Base-by-base conservation (phyloP, 225 moss, liverwort and hornwort species). In the Bryum argenteum region DNA sequence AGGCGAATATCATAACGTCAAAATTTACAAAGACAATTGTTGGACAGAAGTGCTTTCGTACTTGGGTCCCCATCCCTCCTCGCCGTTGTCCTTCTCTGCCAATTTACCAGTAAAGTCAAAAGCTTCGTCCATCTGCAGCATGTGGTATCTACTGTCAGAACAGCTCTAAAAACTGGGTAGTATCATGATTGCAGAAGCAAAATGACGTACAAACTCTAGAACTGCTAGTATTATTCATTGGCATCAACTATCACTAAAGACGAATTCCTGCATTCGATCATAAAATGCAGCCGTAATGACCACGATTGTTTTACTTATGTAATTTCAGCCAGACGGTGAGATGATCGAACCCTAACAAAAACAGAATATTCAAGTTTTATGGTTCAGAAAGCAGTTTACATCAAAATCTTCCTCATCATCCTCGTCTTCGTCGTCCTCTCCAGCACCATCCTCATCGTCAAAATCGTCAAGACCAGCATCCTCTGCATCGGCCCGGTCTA, bases 401-500 rank as follows among this genome's bases (percentile, higher is more conserved):
- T 88, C 90, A 65, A 77, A 86, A 48, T 89, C 93, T 44, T 88
- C 93, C 15, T 75, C 83, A 70, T 83, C 87, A 28, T 45, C 83
- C 41, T 78, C 88, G 42, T 82, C 93, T 13, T 76, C 85, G 15
- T 80, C 79, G 28, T 77, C 89, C 9, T 45, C 89, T 53, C 54
- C 86, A 26, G 58, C 84, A 58, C 77, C 77, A 14, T 78, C n/a
- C n/a, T n/a, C 83, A 28, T 67, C 79, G 5, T 68, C 71, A 5
- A 81, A 79, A 11, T 81, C 80, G 40, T 69, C 70, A 66, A 84
- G 52, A 20, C 84, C 89, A 67, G 81, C 90, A 62, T 91, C 91
- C 80, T 91, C 97, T 3, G 88, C 91, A 69, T 98, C 98, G 23
- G 94, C 89, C 43, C 81, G 79, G 66, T 98, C 92, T 56, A 98